Evolutionary conservation across 2,329 filamentous ascomycete species (phyloP).

Genomic region (Venturia nashicola): DNA sequence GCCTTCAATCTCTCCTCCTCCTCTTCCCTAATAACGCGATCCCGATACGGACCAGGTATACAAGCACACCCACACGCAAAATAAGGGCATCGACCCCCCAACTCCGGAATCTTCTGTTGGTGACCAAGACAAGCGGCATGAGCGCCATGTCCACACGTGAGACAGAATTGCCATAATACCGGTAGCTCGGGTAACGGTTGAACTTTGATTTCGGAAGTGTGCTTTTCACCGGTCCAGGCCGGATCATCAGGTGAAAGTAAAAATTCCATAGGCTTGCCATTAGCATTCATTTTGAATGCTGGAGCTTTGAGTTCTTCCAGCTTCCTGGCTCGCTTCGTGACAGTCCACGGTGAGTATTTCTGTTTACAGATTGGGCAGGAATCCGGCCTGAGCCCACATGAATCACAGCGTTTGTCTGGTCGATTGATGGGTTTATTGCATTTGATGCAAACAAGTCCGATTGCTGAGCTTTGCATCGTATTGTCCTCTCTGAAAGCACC

Average conservation of each 20-base stretch:
- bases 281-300: not conserved
- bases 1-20: constrained; percentile 21
- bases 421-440: constrained; percentile 46
- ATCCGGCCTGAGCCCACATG: constrained; percentile 31
- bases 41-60: constrained; percentile 32
- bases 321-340: constrained; percentile 19
- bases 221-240: not conserved
- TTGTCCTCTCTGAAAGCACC: constrained; percentile 40
- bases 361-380: constrained; percentile 33
- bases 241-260: not conserved
- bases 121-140: constrained; percentile 44
- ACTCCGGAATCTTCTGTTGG: constrained; percentile 39
- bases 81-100: constrained; percentile 44
- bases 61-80: constrained; percentile 50
- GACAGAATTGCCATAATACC: constrained; percentile 43
- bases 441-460: constrained; percentile 42
- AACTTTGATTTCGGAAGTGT: constrained; percentile 12
- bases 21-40: constrained; percentile 20
- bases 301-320: constrained; percentile 10
- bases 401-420: constrained; percentile 39
- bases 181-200: constrained; percentile 15
- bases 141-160: constrained; percentile 48
- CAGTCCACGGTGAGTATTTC: constrained; percentile 29
- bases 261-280: not conserved
- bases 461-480: constrained; percentile 39